phyloP scores from a whole-genome alignment of 2,329 filamentous ascomycete genomes.

The Colletotrichum noveboracense region DNA sequence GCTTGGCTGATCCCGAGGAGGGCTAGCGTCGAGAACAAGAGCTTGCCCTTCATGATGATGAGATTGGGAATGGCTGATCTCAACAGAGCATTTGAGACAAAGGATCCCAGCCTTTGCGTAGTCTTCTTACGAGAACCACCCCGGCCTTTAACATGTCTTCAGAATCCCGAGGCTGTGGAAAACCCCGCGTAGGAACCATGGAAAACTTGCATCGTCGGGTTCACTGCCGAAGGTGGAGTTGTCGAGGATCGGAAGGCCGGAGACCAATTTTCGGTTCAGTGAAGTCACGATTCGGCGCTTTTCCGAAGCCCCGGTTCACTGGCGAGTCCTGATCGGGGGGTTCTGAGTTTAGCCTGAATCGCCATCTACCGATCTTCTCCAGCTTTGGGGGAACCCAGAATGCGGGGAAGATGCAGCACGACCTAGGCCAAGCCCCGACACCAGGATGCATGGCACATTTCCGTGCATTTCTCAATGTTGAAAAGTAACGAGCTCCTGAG shows the following conservation, averaged over 20 bases:
- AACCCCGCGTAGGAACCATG: not conserved
- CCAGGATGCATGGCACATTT: not conserved
- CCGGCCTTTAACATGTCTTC: not conserved
- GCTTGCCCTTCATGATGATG: not conserved
- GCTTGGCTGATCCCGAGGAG: not conserved
- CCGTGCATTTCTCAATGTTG: too few relatives aligned
- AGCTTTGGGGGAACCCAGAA: not conserved
- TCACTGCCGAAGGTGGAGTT: accelerated
- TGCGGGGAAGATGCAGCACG: not conserved
- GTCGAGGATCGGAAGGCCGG: not conserved
- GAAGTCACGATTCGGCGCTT: not conserved
- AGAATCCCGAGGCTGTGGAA: accelerated
- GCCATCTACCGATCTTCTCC: not conserved
- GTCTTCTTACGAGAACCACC: not conserved
- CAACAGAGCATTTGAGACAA: not conserved
- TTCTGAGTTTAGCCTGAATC: not conserved
- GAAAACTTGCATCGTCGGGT: not conserved
- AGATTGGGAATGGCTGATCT: not conserved
- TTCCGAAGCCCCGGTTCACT: not conserved
- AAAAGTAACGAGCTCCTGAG: too few relatives aligned
- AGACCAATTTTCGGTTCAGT: too few relatives aligned
- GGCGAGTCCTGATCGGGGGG: not conserved
- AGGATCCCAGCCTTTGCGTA: not conserved
- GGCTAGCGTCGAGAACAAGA: not conserved
- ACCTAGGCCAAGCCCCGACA: not conserved